Evolutionary conservation across 2,329 filamentous ascomycete genomes (phyloP).

Genomic region (Dichotomopilus funicola): DNA sequence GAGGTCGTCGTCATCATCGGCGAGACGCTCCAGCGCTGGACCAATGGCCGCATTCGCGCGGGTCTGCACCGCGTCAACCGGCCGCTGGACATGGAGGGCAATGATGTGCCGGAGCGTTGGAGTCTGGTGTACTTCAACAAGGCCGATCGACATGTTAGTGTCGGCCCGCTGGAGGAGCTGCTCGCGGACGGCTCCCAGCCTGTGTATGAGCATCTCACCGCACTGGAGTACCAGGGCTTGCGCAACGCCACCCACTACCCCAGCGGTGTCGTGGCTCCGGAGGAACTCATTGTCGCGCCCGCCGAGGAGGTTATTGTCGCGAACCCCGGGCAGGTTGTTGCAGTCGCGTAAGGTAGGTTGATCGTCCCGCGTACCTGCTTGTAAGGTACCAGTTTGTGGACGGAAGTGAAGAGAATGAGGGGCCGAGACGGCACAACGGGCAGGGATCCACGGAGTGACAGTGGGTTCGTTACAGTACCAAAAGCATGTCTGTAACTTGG

Average conservation of each 20-base stretch:
- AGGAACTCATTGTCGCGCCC: neutral
- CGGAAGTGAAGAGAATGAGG: too few relatives aligned
- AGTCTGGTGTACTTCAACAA: neutral
- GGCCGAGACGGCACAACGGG: too few relatives aligned
- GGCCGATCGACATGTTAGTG: neutral
- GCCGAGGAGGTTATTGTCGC: neutral
- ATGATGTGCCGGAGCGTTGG: neutral
- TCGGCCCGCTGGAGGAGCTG: neutral
- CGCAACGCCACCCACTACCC: neutral
- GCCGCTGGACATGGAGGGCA: neutral
- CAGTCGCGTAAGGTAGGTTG: neutral
- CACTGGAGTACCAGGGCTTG: neutral
- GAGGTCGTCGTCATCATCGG: neutral
- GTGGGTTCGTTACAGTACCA: too few relatives aligned
- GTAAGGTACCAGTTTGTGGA: too few relatives aligned
- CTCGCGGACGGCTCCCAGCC: neutral
- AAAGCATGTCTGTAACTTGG: too few relatives aligned
- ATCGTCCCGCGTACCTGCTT: neutral
- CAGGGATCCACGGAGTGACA: too few relatives aligned
- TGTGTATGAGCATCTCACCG: neutral
- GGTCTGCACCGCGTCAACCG: neutral
- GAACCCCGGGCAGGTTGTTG: neutral
- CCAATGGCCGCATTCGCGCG: neutral
- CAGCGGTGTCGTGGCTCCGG: neutral
- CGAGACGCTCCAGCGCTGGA: neutral